Base-by-base conservation (phyloP, 1,284 basidiomycete species). In the Cryptococcus wingfieldii region DNA sequence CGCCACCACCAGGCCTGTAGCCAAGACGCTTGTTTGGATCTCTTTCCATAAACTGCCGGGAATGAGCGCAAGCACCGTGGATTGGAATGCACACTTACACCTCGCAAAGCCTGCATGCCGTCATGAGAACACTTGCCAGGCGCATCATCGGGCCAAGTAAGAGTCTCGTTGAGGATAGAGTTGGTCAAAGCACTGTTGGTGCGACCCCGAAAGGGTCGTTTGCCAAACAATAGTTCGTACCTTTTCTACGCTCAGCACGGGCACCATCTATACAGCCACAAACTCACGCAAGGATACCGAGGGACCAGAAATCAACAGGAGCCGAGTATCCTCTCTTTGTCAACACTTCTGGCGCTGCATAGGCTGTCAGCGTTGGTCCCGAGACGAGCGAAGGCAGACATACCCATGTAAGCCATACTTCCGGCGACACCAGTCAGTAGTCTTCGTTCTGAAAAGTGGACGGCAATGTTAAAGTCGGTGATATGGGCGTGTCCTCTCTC, bases 381-480 rank as follows among this genome's bases (percentile, higher is more conserved):
- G 50, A 41, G 28, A n/a, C 37, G 5, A 47, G 9, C 41, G 27
- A 54, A 4, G 27, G 4, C 14, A 10, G 14, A 67, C 74, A 64
- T 41, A 78, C 79, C 82, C 95, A 98, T 98, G 79, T 98, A 98
- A 0, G 95, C 94, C 90, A 98, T 95, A 64, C 89, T 92, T 2
- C 93, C 93, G 1, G 93, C 95, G 4, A 98, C 88, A 54, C 90
- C 92, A 1, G 89, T 93, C 71, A 97, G 86, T 57, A 89, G 74
- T 38, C 73, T 62, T 46, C 87, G 81, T 54, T 91, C 87, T 7
- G 92, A 93, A 73, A 91, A 97, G 76, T 98, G 95, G 8, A 98
- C 93, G 14, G 94, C 95, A 64, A 98, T 93, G 74, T 98, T 98
- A 80, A 98, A 96, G 78, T 98, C 95, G 14, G 95, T 98, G 61